Evolutionary conservation across 192 early-diverging fungal species (phyloP), one percentile per base, ranked within the genome.

Genomic region (Haplosporangium gracile): DNA sequence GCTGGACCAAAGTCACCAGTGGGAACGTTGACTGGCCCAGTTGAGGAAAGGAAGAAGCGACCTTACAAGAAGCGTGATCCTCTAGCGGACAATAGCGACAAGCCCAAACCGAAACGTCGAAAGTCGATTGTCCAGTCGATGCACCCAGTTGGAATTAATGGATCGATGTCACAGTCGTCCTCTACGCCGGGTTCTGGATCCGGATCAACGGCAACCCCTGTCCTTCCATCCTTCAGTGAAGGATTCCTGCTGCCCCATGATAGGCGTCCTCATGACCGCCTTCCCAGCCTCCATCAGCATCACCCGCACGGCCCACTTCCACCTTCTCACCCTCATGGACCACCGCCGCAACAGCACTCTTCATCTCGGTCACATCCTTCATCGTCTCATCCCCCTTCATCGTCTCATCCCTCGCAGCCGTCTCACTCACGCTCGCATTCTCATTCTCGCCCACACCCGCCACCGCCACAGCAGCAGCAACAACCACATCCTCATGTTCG

Each of bases 181-280:
- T 63, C 47, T 1, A 20, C 38, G 70, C 75, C 36, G 60, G 65
- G n/a, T 7, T n/a, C 69, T 11, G 40, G 69, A 5, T 36, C 69
- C 15, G 47, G 68, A 47, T 63, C 76, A n/a, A 22, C 75, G 45
- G 39, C n/a, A 22, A 42, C 53, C 4, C 36, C 60, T 20, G 24
- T 47, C 6, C 78, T 86, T 36, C 84, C 84, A 15, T 86, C 84
- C 6, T 86, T 86, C 51, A 80, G 79, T 24, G 84, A 86, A 70
- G 79, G 74, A 24, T 86, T 86, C 9, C 26, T 73, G 42, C 38
- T 86, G 13, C 79, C 84, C n/a, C 75, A 68, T 1, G 76, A 85
- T 5, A 72, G 57, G 13, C 45, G n/a, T 47, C 29, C 78, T 4
- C 42, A 74, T 16, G 72, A 74, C 6, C 79, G 42, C 10, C 68